phyloP scores from a whole-genome alignment of 2,329 filamentous ascomycete genomes.

The Fusarium nodosum region DNA sequence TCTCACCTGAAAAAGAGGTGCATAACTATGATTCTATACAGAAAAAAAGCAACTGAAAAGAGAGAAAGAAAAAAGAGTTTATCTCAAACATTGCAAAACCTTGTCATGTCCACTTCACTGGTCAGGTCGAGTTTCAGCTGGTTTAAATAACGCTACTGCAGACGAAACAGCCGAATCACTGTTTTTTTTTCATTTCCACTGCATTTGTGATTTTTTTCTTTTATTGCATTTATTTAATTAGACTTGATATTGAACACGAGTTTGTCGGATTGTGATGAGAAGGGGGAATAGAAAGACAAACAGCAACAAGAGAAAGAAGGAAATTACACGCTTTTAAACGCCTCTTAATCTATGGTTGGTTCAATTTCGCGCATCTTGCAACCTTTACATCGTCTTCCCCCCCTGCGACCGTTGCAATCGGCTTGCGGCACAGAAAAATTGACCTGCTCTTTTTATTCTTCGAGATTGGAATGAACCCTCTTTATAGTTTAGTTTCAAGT shows the following conservation, averaged over 20 bases:
- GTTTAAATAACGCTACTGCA: constrained; percentile 35
- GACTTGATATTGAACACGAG: constrained; percentile 1
- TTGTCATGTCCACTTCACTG: constrained; percentile 3
- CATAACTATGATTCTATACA: not conserved
- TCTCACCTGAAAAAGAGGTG: constrained; percentile 25
- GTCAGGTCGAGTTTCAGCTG: constrained; percentile 32
- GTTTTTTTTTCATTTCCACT: constrained; percentile 35
- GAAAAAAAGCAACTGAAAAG: constrained; percentile 10
- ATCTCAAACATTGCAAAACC: constrained; percentile 24
- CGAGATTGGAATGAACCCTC: not conserved
- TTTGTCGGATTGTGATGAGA: not conserved
- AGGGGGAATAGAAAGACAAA: not conserved
- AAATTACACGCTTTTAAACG: constrained; percentile 42
- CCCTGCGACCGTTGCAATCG: constrained; percentile 17
- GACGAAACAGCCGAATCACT: constrained; percentile 34
- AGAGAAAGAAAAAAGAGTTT: constrained; percentile 1
- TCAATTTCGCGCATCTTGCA: constrained; percentile 21
- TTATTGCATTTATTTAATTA: not conserved
- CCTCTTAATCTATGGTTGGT: constrained; percentile 26
- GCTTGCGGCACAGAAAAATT: constrained; percentile 37
- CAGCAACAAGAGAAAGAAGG: not conserved
- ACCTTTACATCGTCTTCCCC: constrained; percentile 3
- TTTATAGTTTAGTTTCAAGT: constrained; percentile 22
- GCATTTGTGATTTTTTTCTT: not conserved
- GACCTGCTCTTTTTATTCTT: constrained; percentile 9